phyloP scores from a whole-genome alignment of 1,139 yeast species.

The Kodamaea anthophila region DNA sequence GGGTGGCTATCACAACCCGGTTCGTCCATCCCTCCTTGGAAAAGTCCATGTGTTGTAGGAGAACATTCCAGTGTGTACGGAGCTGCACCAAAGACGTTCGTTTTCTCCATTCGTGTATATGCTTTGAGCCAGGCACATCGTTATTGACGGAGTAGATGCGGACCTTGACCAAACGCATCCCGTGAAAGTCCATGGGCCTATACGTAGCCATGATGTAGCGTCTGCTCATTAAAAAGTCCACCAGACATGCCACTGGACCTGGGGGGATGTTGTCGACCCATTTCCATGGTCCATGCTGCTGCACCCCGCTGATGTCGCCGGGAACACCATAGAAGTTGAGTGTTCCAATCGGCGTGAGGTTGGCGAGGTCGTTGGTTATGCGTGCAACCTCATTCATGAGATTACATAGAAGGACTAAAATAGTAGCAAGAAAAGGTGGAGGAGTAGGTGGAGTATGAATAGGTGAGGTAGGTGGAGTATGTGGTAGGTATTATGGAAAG shows the following conservation, averaged over 20 bases:
- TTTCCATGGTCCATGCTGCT: slow-evolving; percentile 29
- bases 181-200: slow-evolving; percentile 10
- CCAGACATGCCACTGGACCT: too few relatives aligned
- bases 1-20: not conserved
- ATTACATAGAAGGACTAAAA: too few relatives aligned
- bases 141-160: slow-evolving; percentile 46
- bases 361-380: slow-evolving; percentile 35
- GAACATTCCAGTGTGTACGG: slow-evolving; percentile 23
- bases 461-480: too few relatives aligned
- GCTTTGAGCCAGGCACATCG: slow-evolving; percentile 35
- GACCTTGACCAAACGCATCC: slow-evolving; percentile 21
- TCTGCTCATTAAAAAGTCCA: slow-evolving; percentile 32
- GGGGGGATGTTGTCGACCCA: slow-evolving; percentile 41
- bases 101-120: slow-evolving; percentile 27
- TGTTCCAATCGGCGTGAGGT: slow-evolving; percentile 44
- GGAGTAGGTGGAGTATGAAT: too few relatives aligned
- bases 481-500: too few relatives aligned
- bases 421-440: too few relatives aligned
- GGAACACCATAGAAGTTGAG: slow-evolving; percentile 40
- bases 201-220: slow-evolving; percentile 43
- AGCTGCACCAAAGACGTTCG: slow-evolving; percentile 20
- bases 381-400: too few relatives aligned
- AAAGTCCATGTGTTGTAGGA: slow-evolving; percentile 36
- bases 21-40: slow-evolving; percentile 16
- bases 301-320: slow-evolving; percentile 5